These are phyloP conservation scores for Cordyceps farinosa DNA, from an alignment of 2,329 filamentous ascomycete genomes.

Conservation along the genomic window DNA sequence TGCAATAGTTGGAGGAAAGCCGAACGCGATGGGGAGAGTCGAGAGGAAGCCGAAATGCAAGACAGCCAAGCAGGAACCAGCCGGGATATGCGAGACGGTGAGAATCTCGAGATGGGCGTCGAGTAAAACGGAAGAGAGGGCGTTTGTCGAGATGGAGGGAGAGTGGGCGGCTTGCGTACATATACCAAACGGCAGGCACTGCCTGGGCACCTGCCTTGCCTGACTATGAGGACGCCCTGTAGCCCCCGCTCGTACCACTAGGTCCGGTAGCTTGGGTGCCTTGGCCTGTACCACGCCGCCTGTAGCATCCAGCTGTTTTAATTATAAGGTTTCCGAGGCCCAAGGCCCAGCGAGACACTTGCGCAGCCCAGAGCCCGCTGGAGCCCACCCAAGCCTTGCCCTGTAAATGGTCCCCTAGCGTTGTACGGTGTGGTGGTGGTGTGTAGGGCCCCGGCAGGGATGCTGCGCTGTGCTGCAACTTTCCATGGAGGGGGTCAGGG, in stretches of 20 bases:
- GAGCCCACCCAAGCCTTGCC: slow-evolving; percentile 1
- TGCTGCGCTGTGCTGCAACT: not conserved
- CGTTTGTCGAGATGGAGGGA: not conserved
- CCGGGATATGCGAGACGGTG: not conserved
- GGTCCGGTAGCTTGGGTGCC: not conserved
- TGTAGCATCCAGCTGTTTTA: not conserved
- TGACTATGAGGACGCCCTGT: not conserved
- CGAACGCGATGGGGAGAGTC: not conserved
- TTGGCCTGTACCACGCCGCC: not conserved
- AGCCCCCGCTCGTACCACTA: not conserved
- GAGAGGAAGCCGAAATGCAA: not conserved
- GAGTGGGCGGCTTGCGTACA: slow-evolving; percentile 6
- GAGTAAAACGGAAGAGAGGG: slow-evolving; percentile 8
- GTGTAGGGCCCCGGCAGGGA: not conserved
- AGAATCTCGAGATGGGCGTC: not conserved
- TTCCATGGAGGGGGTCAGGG: not conserved
- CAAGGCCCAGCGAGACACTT: not conserved
- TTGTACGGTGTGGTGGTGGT: not conserved
- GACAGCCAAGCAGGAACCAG: not conserved
- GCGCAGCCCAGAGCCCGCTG: slow-evolving; percentile 16
- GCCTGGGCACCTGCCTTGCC: not conserved
- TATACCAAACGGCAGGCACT: slow-evolving; percentile 2
- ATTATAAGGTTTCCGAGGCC: slow-evolving; percentile 2
- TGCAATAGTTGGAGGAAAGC: not conserved
- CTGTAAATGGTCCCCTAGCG: slow-evolving; percentile 2